Base-by-base conservation (phyloP, 108 stramenopile genomes). In the Cyclotella cryptica region DNA sequence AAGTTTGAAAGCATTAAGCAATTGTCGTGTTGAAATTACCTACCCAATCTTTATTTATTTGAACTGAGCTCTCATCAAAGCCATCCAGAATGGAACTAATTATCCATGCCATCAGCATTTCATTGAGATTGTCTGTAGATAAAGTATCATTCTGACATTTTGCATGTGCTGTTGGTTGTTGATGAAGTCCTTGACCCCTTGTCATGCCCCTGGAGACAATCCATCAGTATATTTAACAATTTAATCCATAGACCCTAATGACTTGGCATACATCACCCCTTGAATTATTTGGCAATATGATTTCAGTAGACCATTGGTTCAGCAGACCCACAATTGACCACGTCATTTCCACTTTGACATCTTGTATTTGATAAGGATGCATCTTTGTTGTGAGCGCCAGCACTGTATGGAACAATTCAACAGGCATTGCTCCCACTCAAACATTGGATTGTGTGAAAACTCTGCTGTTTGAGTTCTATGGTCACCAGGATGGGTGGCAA, bases 31-130 rank as follows among this genome's bases (percentile, higher is more conserved):
- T 46, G 44, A 63, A 74, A 27, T 74, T 51, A 47, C 47, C 3
- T 6, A 29, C 43, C 51, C 59, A 73, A 49, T 80, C 65, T 17
- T 11, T 35, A 26, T 13, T 26, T 49, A n/a, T 2, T 7, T 44
- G 45, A 21, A 21, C 24, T 30, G 14, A 21, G 8, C 14, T 55
- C 18, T 60, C 29, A 39, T 49, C 57, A 35, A 14, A 46, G 21
- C 79, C 65, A 42, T 72, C 72, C 29, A 79, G 66, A 42, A 79
- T 60, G 9, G 79, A 79, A 59, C 52, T 53, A 19, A 79, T 79
- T 5, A 46, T 72, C 43, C 72, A 46, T 39, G 60, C 55, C 79
- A 70, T 77, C 45, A 68, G 22, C 49, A 28, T 18, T 17, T 53
- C 52, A 27, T 71, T 52, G 13, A 24, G 29, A 29, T 55, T 43